Evolutionary conservation across 2,329 filamentous ascomycete species (phyloP).

Genomic region (Knufia petricola): DNA sequence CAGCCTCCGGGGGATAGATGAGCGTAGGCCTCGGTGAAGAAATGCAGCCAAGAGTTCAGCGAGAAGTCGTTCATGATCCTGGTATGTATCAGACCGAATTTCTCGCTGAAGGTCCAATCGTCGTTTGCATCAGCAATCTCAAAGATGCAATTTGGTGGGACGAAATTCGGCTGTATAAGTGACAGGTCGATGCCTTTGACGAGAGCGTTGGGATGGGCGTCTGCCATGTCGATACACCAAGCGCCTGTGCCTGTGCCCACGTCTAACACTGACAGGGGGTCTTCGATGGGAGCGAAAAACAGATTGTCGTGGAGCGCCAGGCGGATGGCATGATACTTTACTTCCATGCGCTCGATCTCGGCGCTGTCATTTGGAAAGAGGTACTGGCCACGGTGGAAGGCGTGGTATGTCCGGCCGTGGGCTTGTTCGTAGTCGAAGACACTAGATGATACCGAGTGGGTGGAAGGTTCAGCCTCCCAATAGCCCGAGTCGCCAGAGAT

Average conservation of each 20-base stretch:
- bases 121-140: slow-evolving; percentile 50
- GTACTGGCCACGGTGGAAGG: slow-evolving; percentile 34
- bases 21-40: not conserved
- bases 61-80: slow-evolving; percentile 5
- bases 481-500: slow-evolving; percentile 43
- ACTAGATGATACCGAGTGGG: not conserved
- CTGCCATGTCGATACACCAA: slow-evolving; percentile 35
- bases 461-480: slow-evolving; percentile 40
- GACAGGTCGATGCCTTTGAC: slow-evolving; percentile 31
- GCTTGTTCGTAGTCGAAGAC: slow-evolving; percentile 28
- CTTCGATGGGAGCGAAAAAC: slow-evolving; percentile 22
- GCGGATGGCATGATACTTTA: slow-evolving; percentile 27
- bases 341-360: slow-evolving; percentile 33
- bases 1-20: not conserved
- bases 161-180: slow-evolving; percentile 31
- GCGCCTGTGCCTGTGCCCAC: slow-evolving; percentile 35
- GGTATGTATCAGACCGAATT: slow-evolving; percentile 47
- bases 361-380: slow-evolving; percentile 34
- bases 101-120: slow-evolving; percentile 43
- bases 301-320: slow-evolving; percentile 17
- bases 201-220: slow-evolving; percentile 28
- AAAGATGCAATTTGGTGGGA: slow-evolving; percentile 48
- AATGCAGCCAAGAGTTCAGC: no score
- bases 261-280: slow-evolving; percentile 29
- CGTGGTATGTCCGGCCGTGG: slow-evolving; percentile 35